Evolutionary conservation across 805 yeast species (phyloP).

Genomic region (Candida insectorum): DNA sequence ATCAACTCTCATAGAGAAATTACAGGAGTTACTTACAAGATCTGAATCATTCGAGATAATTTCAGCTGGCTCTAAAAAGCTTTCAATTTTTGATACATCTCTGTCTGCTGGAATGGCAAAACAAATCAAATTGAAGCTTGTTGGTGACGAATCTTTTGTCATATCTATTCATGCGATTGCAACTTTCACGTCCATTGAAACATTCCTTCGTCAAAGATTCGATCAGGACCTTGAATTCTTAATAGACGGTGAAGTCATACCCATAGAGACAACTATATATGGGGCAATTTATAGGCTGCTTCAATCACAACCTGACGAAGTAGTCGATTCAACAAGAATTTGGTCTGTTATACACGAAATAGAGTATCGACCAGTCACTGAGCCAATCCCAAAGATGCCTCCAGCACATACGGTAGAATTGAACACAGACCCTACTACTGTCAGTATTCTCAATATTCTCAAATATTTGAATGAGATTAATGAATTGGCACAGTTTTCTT

Average conservation of each 20-base stretch:
- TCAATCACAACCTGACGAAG: conserved; percentile 33
- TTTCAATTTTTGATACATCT: conserved; percentile 14
- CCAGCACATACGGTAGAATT: conserved; percentile 15
- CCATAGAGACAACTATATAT: conserved; percentile 67
- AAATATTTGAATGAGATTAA: conserved; percentile 45
- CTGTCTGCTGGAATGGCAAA: conserved; percentile 65
- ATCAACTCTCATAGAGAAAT: conserved; percentile 37
- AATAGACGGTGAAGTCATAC: conserved; percentile 54
- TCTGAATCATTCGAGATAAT: conserved; percentile 69
- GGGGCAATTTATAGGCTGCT: conserved; percentile 64
- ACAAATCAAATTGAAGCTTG: conserved; percentile 60
- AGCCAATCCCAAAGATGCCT: not conserved
- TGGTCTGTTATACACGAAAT: conserved; percentile 55
- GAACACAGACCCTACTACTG: conserved; percentile 25
- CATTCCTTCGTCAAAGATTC: conserved; percentile 41
- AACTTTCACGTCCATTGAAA: conserved; percentile 50
- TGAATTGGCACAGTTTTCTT: conserved; percentile 10
- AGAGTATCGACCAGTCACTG: conserved; percentile 3
- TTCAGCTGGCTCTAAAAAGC: conserved; percentile 17
- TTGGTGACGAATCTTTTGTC: conserved; percentile 26
- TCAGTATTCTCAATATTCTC: conserved; percentile 45
- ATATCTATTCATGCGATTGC: conserved; percentile 59
- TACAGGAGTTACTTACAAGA: conserved; percentile 73
- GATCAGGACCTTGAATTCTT: conserved; percentile 47
- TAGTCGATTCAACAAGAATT: conserved; percentile 45